phyloP scores from a whole-genome alignment of 208 protist species.

The Crithidia thermophila region DNA sequence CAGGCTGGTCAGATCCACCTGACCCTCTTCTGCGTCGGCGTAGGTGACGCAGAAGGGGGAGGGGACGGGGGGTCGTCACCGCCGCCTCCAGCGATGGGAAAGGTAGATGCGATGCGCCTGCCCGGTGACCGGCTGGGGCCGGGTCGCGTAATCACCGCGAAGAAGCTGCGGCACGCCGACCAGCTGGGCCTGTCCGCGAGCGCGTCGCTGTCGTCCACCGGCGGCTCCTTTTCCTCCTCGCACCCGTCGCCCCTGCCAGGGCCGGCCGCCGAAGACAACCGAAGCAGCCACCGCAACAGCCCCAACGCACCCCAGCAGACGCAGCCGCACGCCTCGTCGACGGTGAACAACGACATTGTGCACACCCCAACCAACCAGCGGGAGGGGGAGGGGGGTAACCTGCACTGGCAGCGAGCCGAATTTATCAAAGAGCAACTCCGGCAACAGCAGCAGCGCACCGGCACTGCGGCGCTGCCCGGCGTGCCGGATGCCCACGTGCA shows the following conservation, averaged over 20 bases:
- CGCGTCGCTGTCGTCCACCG: background rate
- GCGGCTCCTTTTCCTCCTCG: background rate
- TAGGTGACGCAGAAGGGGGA: conserved; percentile 11
- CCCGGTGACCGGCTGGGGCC: background rate
- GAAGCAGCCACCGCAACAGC: background rate
- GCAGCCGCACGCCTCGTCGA: no score
- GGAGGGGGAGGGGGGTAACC: background rate
- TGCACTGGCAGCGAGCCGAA: conserved; percentile 72
- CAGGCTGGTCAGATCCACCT: conserved; percentile 85
- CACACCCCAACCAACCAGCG: background rate
- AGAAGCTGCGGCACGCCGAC: conserved; percentile 68
- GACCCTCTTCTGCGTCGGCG: conserved; percentile 81
- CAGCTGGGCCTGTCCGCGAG: conserved; percentile 23
- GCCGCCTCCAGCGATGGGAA: conserved; percentile 9
- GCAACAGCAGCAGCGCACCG: conserved; percentile 22
- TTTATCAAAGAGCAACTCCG: conserved; percentile 61
- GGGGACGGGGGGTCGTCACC: conserved; percentile 8
- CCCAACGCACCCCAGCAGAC: no score
- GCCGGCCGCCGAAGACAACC: background rate
- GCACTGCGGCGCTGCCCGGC: conserved; percentile 37
- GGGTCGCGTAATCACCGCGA: conserved; percentile 65
- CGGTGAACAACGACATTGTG: no score
- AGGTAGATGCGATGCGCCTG: conserved; percentile 1
- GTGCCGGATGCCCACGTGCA: conserved; percentile 59
- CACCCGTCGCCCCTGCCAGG: background rate